Evolutionary conservation across 805 yeast species (phyloP), one percentile per base, ranked within the genome.

Genomic region (Saccharomyces mikatae): DNA sequence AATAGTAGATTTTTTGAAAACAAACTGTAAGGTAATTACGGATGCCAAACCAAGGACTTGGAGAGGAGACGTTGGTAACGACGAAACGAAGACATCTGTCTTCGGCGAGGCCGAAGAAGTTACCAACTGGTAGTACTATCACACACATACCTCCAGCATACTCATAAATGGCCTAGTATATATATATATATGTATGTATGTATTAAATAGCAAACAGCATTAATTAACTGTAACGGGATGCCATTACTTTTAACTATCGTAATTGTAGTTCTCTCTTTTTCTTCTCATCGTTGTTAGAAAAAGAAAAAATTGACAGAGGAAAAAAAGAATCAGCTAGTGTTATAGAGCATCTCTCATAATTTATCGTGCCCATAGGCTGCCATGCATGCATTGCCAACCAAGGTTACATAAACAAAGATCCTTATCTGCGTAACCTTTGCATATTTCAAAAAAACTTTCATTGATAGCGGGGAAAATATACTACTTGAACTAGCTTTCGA

Each of bases 71-170:
- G 74, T 71, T 47, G 76, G 76, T 9, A 76, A 74, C 22, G 76
- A 73, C 22, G 71, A 67, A 17, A 71, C 60, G 63, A 80, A 79
- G 54, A 82, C 84, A 49, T 80, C 87, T 47, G 85, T 90, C 11
- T 91, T 92, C 68, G 97, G 98, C 1, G 99, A 92, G 70, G 95
- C 96, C 14, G 96, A 87, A 66, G 91, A 87, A 66, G 91, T 94
- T 50, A 89, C 98, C 30, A 87, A 84, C 58, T 92, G 99, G 99
- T 92, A 70, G 46, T 8, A 22, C 11, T 11, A n/a, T 22, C 28
- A n/a, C 44, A 36, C 44, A 36, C 22, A 17, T 17, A 36, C 17
- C 13, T 36, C 22, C 3, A 17, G 44, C 48, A 29, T 46, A 24
- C 30, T 28, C 36, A 28, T 32, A 50, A 24, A 36, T 29, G 36